Percentiles rank a stretch among this genome's conserved stretches.
phyloP scores from a whole-genome alignment of 768 basidiomycete species.

The Tricholoma matsutake region DNA sequence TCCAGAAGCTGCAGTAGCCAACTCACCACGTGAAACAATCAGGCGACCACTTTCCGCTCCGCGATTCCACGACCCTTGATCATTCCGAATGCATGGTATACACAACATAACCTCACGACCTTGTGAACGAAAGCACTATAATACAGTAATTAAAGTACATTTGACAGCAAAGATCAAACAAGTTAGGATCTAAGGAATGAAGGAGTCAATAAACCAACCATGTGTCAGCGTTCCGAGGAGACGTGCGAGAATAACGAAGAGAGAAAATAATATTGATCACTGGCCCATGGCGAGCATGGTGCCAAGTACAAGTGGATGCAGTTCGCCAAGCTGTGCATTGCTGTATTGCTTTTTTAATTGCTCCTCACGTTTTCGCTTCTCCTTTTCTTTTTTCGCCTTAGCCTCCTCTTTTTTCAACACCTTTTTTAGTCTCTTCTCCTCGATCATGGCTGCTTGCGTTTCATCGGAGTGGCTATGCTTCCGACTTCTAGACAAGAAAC shows the following conservation, averaged over 20 bases:
- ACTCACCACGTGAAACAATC: neutral
- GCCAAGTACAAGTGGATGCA: constrained; percentile 6
- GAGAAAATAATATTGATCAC: neutral
- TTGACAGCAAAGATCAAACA: neutral
- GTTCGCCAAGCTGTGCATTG: neutral
- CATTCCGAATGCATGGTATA: neutral
- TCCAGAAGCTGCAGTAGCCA: neutral
- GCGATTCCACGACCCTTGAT: neutral
- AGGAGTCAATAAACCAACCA: neutral
- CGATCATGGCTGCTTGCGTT: constrained; percentile 28
- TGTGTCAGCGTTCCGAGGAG: neutral
- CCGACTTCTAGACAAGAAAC: constrained; percentile 21
- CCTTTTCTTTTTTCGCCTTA: constrained; percentile 17
- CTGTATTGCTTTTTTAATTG: neutral
- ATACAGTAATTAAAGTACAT: neutral
- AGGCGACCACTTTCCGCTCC: neutral
- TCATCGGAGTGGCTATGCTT: constrained; percentile 5
- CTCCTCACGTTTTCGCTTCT: constrained; percentile 10
- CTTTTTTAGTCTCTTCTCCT: constrained; percentile 15
- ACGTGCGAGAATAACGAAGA: neutral
- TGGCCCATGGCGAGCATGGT: constrained; percentile 7
- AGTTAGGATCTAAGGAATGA: neutral
- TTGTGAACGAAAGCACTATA: neutral
- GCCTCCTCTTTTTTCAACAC: constrained; percentile 10
- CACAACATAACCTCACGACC: neutral